Evolutionary conservation across 2,329 filamentous ascomycete genomes (phyloP).

Genomic region (Thermoascus crustaceus): DNA sequence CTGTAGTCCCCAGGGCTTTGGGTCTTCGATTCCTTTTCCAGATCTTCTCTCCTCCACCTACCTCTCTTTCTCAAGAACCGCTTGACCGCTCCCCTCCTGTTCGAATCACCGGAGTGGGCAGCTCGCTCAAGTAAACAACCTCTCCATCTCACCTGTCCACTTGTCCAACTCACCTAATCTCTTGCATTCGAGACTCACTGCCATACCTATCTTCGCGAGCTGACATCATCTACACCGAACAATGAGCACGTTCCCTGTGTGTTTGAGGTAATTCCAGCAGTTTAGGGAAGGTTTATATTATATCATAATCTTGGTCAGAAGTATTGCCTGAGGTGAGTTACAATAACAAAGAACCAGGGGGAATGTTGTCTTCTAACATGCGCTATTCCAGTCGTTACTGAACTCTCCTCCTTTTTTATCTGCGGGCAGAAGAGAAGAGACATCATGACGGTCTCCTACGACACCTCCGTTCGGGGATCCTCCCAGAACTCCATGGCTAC

Average conservation of each 20-base stretch:
- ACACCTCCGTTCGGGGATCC: slow-evolving; percentile 61
- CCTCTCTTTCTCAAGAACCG: slow-evolving; percentile 12
- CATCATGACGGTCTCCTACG: slow-evolving; percentile 70
- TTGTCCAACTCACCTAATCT: background rate
- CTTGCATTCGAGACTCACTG: background rate
- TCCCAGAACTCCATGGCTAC: slow-evolving; percentile 44
- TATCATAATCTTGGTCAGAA: no score
- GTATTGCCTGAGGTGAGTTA: no score
- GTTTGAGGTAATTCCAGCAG: no score
- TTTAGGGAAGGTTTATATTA: no score
- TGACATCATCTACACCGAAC: background rate
- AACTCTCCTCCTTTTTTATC: slow-evolving; percentile 23
- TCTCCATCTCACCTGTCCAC: slow-evolving; percentile 1
- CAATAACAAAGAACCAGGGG: no score
- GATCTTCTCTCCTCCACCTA: slow-evolving; percentile 14
- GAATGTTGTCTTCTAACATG: background rate
- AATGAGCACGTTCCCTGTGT: no score
- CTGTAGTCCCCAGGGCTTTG: slow-evolving; percentile 21
- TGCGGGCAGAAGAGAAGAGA: slow-evolving; percentile 33
- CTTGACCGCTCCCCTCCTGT: slow-evolving; percentile 18
- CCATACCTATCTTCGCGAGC: background rate
- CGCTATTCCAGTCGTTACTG: slow-evolving; percentile 4
- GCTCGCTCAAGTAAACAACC: slow-evolving; percentile 1
- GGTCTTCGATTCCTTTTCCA: slow-evolving; percentile 23
- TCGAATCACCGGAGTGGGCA: slow-evolving; percentile 1